Evolutionary conservation across 208 protist species (phyloP), one percentile per base, ranked within the genome.

Genomic region (Trypanosoma mega): DNA sequence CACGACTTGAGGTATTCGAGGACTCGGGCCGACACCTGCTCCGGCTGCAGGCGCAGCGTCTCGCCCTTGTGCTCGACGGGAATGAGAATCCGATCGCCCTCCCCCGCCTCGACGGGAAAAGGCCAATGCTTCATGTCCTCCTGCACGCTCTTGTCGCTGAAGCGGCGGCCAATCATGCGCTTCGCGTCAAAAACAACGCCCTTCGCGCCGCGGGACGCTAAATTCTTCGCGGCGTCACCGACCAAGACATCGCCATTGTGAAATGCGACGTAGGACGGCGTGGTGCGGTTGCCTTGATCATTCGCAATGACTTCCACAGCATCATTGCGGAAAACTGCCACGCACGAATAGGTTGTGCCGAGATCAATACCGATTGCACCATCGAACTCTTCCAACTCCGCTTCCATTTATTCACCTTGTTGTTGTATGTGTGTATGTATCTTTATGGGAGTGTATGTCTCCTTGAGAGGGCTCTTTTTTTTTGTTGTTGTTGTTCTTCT

Each of bases 291-390:
- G 53, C 93, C 93, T 78, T 98, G 80, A 53, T 96, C 88, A 59
- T 96, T 96, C 30, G 83, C 87, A 46, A 97, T 95, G 51, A 97
- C 92, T 44, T 93, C 83, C 14, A 96, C 89, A 44, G 79, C 85
- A 8, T 98, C 97, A 63, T 98, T 97, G 78, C 97, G 90, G 74
- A 89, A 98, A 24, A 99, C 94, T 61, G 96, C 98, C 21, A 99
- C 97, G 78, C 96, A 98, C 39, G 88, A 98, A 84, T 98, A 98
- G 29, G 97, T 99, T 21, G 97, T 99, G 37, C 95, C 95, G n/a
- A 98, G 78, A 84, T 98, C 96, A 74, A 98, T 98, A 65, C 87
- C 89, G 43, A 95, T 87, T 44, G 85, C 82, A n/a, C n/a, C n/a
- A n/a, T n/a, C n/a, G n/a, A n/a, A n/a, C 45, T 45, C 68, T 16